Conservation (phyloP, 805 yeast genomes). For the Teunomyces panamensis region DNA sequence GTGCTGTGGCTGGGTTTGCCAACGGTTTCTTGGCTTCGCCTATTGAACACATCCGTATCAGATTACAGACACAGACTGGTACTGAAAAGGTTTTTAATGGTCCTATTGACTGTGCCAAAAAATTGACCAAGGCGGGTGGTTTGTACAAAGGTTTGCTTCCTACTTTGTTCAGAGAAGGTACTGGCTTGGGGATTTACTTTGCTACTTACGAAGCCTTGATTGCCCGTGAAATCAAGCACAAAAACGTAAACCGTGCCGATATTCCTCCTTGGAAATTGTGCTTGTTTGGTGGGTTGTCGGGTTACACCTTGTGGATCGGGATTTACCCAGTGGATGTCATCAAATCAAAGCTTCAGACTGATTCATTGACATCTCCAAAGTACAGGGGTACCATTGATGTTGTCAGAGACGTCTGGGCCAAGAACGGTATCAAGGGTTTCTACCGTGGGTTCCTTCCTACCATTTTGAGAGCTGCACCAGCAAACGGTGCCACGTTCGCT, state of each 20-base stretch:
- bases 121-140: conserved; percentile 56
- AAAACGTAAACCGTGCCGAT: conserved; percentile 55
- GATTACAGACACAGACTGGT: conserved; percentile 84
- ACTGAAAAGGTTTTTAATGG: conserved; percentile 56
- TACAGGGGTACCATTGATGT: conserved; percentile 63
- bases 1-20: conserved; percentile 89
- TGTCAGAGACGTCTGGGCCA: conserved; percentile 46
- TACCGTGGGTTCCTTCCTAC: conserved; percentile 93
- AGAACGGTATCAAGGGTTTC: conserved; percentile 73
- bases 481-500: conserved; percentile 94
- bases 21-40: conserved; percentile 90
- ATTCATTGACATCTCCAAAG: conserved; percentile 54
- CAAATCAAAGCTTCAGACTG: conserved; percentile 81
- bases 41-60: conserved; percentile 90
- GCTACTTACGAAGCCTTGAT: conserved; percentile 87
- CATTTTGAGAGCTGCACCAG: conserved; percentile 94
- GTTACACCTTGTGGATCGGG: conserved; percentile 83
- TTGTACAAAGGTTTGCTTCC: conserved; percentile 78
- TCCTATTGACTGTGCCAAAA: conserved; percentile 67
- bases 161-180: conserved; percentile 92
- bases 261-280: conserved; percentile 89
- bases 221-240: conserved; percentile 53
- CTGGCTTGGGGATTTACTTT: conserved; percentile 93
- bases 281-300: conserved; percentile 84
- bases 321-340: conserved; percentile 88